phyloP scores from a whole-genome alignment of 148 eudicot genomes.

The Amaranthus cruentus region DNA sequence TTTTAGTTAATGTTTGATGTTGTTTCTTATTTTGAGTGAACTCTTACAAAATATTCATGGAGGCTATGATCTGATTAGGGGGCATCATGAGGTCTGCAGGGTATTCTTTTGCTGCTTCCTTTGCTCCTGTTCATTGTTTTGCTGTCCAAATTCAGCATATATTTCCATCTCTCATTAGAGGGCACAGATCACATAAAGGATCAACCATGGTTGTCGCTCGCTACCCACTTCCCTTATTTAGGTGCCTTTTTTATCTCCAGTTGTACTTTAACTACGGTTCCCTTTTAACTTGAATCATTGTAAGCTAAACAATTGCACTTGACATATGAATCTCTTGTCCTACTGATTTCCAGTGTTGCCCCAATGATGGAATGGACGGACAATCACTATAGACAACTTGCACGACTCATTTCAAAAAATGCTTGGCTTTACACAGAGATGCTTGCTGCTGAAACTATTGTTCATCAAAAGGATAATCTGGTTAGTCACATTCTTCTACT shows the following conservation, averaged over 20 bases:
- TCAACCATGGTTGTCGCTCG: slow-evolving; percentile 55
- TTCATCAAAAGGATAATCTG: slow-evolving; percentile 72
- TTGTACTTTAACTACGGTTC: slow-evolving; percentile 1
- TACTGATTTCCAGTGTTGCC: slow-evolving; percentile 57
- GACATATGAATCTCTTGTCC: background rate
- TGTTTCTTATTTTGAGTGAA: slow-evolving; percentile 37
- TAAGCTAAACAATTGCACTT: background rate
- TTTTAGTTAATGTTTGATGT: slow-evolving; percentile 13
- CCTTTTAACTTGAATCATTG: background rate
- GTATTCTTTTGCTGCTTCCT: slow-evolving; percentile 60
- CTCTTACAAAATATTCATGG: slow-evolving; percentile 47
- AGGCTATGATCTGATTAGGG: slow-evolving; percentile 45
- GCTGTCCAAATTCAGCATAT: slow-evolving; percentile 40
- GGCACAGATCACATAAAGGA: slow-evolving; percentile 24
- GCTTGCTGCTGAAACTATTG: slow-evolving; percentile 97
- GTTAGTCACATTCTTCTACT: slow-evolving; percentile 35
- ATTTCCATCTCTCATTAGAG: slow-evolving; percentile 25
- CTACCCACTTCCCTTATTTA: slow-evolving; percentile 83
- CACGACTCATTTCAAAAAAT: slow-evolving; percentile 75
- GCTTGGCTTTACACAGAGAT: slow-evolving; percentile 98
- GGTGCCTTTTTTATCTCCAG: slow-evolving; percentile 35
- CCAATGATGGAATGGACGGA: slow-evolving; percentile 99
- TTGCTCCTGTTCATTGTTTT: slow-evolving; percentile 52
- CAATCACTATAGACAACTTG: slow-evolving; percentile 78
- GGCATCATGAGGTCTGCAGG: slow-evolving; percentile 70